Evolutionary conservation across 768 basidiomycete genomes (phyloP).

Genomic region (Tephrocybe rancida): DNA sequence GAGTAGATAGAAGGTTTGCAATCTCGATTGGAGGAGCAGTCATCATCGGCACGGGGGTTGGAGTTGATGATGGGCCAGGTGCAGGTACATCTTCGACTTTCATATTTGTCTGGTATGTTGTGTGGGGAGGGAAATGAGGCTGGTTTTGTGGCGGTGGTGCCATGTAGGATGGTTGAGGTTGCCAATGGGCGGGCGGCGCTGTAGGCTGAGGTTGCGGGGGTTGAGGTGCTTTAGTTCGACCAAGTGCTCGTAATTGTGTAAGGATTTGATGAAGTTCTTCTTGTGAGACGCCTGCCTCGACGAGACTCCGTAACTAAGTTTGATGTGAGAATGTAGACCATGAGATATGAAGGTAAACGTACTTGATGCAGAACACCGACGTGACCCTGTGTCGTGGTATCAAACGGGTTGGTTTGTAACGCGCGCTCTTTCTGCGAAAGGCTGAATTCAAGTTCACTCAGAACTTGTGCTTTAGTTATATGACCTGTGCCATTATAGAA

Average conservation of each 20-base stretch:
- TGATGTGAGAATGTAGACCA: constrained; percentile 3
- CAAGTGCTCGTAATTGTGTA: constrained; percentile 64
- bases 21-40: constrained; percentile 44
- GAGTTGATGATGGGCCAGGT: constrained; percentile 22
- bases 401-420: constrained; percentile 73
- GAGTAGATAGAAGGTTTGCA: constrained; percentile 61
- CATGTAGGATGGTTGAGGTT: constrained; percentile 14
- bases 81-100: constrained; percentile 19
- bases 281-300: constrained; percentile 81
- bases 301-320: constrained; percentile 64
- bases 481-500: constrained; percentile 43
- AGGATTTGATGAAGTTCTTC: constrained; percentile 79
- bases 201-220: constrained; percentile 27
- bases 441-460: constrained; percentile 81
- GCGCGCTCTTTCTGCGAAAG: constrained; percentile 80
- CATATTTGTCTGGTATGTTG: constrained; percentile 15
- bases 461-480: constrained; percentile 77
- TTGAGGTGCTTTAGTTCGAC: constrained; percentile 44
- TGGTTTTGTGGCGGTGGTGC: constrained; percentile 20
- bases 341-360: constrained; percentile 23
- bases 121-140: constrained; percentile 14
- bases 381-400: constrained; percentile 67
- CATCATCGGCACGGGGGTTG: constrained; percentile 30
- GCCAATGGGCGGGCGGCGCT: constrained; percentile 24
- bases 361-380: constrained; percentile 84